Percentiles rank a stretch among this genome's conserved stretches.
Conservation (phyloP, 441 rosid species). For the Eruca vesicaria region DNA sequence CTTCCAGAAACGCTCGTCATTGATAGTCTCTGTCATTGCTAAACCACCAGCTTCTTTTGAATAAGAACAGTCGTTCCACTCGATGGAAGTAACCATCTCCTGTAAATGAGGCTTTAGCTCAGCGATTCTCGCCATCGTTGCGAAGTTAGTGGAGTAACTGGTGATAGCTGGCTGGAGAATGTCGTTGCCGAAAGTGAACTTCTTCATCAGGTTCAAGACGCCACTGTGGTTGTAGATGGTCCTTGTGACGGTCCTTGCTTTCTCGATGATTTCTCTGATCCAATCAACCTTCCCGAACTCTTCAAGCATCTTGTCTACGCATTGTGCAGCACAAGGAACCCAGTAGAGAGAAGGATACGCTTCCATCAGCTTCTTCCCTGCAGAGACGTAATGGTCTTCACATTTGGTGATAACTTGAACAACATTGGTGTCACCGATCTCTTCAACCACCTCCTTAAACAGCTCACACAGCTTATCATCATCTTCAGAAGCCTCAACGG, state of each 20-base stretch:
- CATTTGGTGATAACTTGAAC: conserved; percentile 77
- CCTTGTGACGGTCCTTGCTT: conserved; percentile 77
- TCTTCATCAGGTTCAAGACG: conserved; percentile 76
- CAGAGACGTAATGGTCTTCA: conserved; percentile 53
- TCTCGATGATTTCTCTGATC: conserved; percentile 61
- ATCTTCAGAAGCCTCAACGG: conserved; percentile 69
- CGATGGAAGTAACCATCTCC: conserved; percentile 83
- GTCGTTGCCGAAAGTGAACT: conserved; percentile 71
- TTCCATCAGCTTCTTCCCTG: conserved; percentile 63
- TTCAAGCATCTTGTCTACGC: conserved; percentile 73
- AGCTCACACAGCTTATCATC: conserved; percentile 54
- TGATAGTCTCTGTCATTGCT: conserved; percentile 60
- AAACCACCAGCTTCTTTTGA: conserved; percentile 74
- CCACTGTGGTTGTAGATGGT: conserved; percentile 68
- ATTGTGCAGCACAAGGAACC: conserved; percentile 81
- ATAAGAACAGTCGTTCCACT: conserved; percentile 74
- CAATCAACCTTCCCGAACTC: conserved; percentile 71
- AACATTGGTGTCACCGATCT: conserved; percentile 67
- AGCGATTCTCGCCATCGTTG: conserved; percentile 57
- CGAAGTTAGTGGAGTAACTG: conserved; percentile 67
- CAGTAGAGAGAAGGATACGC: conserved; percentile 69
- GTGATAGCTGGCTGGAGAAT: conserved; percentile 62
- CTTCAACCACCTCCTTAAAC: conserved; percentile 73
- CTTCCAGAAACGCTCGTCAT: conserved; percentile 76
- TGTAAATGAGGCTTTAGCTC: conserved; percentile 66